phyloP scores from a whole-genome alignment of 108 stramenopile species.

The Parmales sp. region DNA sequence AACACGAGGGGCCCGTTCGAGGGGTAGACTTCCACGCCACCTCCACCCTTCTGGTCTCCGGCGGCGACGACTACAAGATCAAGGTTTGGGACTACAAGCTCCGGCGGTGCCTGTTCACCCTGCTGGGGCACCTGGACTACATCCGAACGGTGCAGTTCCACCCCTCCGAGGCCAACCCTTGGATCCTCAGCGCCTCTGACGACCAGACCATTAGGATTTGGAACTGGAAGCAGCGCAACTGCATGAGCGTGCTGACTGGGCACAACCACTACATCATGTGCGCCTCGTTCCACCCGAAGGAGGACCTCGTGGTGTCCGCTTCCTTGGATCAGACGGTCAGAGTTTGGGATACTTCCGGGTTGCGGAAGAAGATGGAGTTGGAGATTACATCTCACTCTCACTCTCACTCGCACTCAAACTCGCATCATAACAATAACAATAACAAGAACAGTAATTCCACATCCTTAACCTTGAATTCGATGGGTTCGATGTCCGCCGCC shows the following conservation, averaged over 20 bases:
- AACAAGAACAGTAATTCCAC: too few relatives aligned
- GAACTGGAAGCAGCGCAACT: conserved; percentile 95
- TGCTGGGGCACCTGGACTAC: conserved; percentile 98
- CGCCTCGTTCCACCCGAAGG: conserved; percentile 94
- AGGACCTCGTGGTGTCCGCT: conserved; percentile 97
- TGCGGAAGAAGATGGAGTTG: conserved; percentile 73
- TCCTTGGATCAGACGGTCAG: conserved; percentile 97
- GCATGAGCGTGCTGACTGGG: conserved; percentile 92
- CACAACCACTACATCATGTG: conserved; percentile 99
- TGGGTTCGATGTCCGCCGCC: conserved; percentile 26
- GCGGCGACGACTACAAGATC: conserved; percentile 99
- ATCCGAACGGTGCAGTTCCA: conserved; percentile 99
- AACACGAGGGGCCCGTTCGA: conserved; percentile 98
- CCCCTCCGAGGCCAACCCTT: conserved; percentile 80
- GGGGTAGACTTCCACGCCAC: conserved; percentile 95
- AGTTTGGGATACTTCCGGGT: conserved; percentile 96
- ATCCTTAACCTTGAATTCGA: too few relatives aligned
- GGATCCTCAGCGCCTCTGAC: conserved; percentile 85
- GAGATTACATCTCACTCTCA: too few relatives aligned
- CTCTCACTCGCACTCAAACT: too few relatives aligned
- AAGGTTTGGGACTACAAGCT: conserved; percentile 99
- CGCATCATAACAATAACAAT: too few relatives aligned
- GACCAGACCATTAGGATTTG: conserved; percentile 97
- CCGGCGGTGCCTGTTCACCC: conserved; percentile 91
- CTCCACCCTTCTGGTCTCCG: conserved; percentile 89